phyloP scores from a whole-genome alignment of 148 eudicot species.

The Gaultheria prostrata region DNA sequence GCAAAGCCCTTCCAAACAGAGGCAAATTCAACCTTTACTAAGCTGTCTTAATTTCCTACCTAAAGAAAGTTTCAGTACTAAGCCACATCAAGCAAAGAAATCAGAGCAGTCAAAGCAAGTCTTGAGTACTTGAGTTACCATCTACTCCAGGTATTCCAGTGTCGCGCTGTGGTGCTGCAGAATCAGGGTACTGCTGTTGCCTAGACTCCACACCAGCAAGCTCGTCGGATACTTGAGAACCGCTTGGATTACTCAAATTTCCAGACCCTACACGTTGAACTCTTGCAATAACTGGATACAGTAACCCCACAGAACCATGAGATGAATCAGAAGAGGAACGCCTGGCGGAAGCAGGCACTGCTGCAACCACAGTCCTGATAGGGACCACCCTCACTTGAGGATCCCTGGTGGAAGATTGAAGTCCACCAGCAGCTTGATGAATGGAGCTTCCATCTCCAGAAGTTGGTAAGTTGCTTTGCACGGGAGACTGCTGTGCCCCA shows the following conservation, averaged over 20 bases:
- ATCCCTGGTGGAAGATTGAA: constrained; percentile 24
- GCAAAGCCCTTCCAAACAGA: constrained; percentile 17
- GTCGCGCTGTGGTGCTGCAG: constrained; percentile 24
- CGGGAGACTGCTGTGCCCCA: constrained; percentile 30
- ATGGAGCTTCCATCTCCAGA: constrained; percentile 27
- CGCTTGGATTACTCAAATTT: constrained; percentile 21
- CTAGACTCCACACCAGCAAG: constrained; percentile 16
- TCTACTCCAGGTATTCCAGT: constrained; percentile 20
- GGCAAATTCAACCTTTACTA: neutral
- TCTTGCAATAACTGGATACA: constrained; percentile 48
- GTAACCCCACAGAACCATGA: constrained; percentile 36
- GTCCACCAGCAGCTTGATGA: constrained; percentile 22
- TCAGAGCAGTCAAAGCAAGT: neutral
- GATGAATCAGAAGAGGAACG: constrained; percentile 32
- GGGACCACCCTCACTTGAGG: constrained; percentile 43
- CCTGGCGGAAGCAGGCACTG: constrained; percentile 38
- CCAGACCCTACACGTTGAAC: constrained; percentile 38
- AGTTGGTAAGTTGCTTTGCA: constrained; percentile 23
- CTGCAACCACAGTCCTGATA: constrained; percentile 40
- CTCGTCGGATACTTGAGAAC: constrained; percentile 31
- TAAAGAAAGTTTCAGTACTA: neutral
- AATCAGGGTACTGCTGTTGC: constrained; percentile 16
- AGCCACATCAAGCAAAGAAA: neutral
- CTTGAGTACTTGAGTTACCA: constrained; percentile 25
- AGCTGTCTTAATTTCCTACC: neutral